These are phyloP conservation scores for Nicotiana otophora DNA, from an alignment of 257 asterid genomes.

Conservation along the genomic window DNA sequence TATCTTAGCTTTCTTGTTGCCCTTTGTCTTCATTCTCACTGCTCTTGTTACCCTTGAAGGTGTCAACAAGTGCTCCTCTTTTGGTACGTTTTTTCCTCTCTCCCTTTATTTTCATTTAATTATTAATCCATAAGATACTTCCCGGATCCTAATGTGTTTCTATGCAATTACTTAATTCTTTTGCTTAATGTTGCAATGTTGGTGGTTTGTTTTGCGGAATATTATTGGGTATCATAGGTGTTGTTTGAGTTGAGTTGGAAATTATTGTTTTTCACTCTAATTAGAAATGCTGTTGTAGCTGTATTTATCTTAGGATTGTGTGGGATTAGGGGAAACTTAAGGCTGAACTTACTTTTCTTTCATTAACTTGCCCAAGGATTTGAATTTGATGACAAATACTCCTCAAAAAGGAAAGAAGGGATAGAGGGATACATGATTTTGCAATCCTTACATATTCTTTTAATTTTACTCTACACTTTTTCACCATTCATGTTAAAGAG, in stretches of 20 bases:
- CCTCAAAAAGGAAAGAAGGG: background rate
- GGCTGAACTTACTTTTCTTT: background rate
- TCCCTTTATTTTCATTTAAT: background rate
- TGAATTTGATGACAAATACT: background rate
- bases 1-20: conserved; percentile 81
- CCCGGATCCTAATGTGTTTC: background rate
- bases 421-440: background rate
- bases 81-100: conserved; percentile 40
- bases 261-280: background rate
- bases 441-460: background rate
- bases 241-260: background rate
- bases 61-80: conserved; percentile 95
- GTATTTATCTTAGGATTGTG: background rate
- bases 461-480: background rate
- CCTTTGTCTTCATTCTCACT: conserved; percentile 86
- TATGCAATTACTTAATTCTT: background rate
- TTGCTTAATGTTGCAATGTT: background rate
- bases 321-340: background rate
- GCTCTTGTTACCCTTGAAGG: conserved; percentile 96
- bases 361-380: background rate
- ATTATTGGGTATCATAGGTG: background rate
- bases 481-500: background rate
- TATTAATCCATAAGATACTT: background rate
- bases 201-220: background rate
- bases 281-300: background rate